Base-by-base conservation (phyloP, 805 yeast species). In the Ogataea methanolica region DNA sequence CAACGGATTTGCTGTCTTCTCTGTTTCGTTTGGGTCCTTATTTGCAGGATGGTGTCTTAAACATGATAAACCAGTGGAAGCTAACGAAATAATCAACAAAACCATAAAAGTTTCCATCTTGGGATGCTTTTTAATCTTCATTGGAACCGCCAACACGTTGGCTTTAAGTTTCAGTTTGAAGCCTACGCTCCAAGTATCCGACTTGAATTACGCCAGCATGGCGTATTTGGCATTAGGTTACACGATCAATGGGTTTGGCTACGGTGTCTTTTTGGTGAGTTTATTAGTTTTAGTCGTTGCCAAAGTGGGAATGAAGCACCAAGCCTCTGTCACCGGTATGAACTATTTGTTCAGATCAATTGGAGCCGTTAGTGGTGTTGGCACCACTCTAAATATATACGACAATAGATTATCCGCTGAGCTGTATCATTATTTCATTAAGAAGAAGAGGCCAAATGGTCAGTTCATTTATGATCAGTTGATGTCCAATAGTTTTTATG, bases 271-370 rank as follows among this genome's bases (percentile, higher is more conserved):
- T 44, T 48, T 67, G 35, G 76, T 72, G 19, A 67, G 73, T 19
- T 52, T 70, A 8, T 50, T 69, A 36, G 62, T 73, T 35, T 61
- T 74, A 43, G 74, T 72, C 35, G 75, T 75, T 15, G 75, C 70
- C 42, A 64, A 68, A 17, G 72, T 73, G 31, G 76, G 76, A 6
- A 60, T 65, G 44, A 67, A 72, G 26, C 67, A 71, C 47, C 80
- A 75, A 56, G 79, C 78, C 14, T 63, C 74, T 2, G 72, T 74
- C 43, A 74, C 76, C 0, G 79, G 79, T 39, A 67, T 75, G 63
- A 74, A 72, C 55, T 75, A 75, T 50, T 56, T 75, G 44, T 75
- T 76, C 66, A 65, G 79, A 52, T 74, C 80, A 4, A 61, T 73
- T 43, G 80, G 79, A 17, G 69, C 71, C 41, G 75, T 73, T 12